Conservation (phyloP, 2,329 filamentous ascomycete genomes). For the Colletotrichum costaricense region DNA sequence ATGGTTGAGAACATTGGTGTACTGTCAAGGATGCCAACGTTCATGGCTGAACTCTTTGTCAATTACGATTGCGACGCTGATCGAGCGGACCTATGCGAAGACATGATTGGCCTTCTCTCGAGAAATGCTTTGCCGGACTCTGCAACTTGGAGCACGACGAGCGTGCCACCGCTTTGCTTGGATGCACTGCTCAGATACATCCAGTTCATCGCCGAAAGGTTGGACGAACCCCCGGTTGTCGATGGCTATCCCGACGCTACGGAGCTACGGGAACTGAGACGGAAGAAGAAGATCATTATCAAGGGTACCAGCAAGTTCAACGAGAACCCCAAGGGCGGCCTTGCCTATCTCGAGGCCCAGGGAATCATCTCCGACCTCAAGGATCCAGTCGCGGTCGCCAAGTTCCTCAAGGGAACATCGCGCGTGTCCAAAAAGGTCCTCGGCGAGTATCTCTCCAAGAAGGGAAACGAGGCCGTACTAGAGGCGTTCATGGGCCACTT, state of each 20-base stretch:
- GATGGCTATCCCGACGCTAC: conserved; percentile 76
- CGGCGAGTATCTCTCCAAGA: conserved; percentile 94
- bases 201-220: conserved; percentile 88
- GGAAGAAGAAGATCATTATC: conserved; percentile 88
- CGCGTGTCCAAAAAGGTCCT: conserved; percentile 90
- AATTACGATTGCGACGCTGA: conserved; percentile 98
- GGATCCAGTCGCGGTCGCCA: conserved; percentile 82
- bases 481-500: conserved; percentile 88
- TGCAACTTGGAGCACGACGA: conserved; percentile 98
- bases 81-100: conserved; percentile 90
- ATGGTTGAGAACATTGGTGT: conserved; percentile 98
- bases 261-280: conserved; percentile 76
- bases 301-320: conserved; percentile 93
- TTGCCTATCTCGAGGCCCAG: conserved; percentile 86
- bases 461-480: conserved; percentile 85
- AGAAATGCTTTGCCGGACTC: conserved; percentile 97
- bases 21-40: conserved; percentile 90
- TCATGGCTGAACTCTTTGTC: conserved; percentile 94
- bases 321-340: conserved; percentile 88
- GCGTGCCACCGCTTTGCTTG: conserved; percentile 92
- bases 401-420: conserved; percentile 87
- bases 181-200: conserved; percentile 92
- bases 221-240: conserved; percentile 75
- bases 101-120: conserved; percentile 92
- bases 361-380: conserved; percentile 84